These are phyloP conservation scores for Dictyostelium capitatum DNA, from an alignment of 78 protist species.

Conservation along the genomic window DNA sequence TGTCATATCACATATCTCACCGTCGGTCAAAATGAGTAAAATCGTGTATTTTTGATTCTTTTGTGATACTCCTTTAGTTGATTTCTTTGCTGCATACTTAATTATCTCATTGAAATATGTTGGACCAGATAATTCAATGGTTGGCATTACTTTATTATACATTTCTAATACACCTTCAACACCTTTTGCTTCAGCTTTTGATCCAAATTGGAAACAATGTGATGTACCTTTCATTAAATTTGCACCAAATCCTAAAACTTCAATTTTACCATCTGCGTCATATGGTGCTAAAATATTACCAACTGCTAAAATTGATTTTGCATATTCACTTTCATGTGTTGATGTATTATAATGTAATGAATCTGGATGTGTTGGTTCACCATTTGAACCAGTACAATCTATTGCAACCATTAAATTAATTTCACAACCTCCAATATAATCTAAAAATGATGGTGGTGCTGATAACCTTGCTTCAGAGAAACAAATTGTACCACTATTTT, in stretches of 20 bases:
- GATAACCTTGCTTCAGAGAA: conserved; percentile 10
- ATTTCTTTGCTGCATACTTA: background rate
- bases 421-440: conserved; percentile 84
- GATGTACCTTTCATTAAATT: conserved; percentile 8
- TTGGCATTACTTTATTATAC: background rate
- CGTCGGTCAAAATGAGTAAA: conserved; percentile 86
- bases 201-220: conserved; percentile 83
- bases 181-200: background rate
- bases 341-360: conserved; percentile 87
- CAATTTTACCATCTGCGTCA: conserved; percentile 86
- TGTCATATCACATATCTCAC: conserved; percentile 82
- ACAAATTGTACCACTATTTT: conserved; percentile 66
- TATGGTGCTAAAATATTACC: conserved; percentile 80
- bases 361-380: conserved; percentile 28
- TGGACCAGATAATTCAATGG: conserved; percentile 67
- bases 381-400: conserved; percentile 95
- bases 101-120: conserved; percentile 71
- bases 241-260: conserved; percentile 95
- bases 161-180: conserved; percentile 57
- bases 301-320: conserved; percentile 69
- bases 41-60: conserved; percentile 38
- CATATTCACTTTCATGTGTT: conserved; percentile 79
- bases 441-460: conserved; percentile 64
- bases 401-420: conserved; percentile 85
- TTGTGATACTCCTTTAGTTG: background rate